A percentile compares a stretch with the other conserved stretches of the same genome.
Conservation (phyloP, 805 yeast genomes). For the Lipomyces spencermartinsiae region DNA sequence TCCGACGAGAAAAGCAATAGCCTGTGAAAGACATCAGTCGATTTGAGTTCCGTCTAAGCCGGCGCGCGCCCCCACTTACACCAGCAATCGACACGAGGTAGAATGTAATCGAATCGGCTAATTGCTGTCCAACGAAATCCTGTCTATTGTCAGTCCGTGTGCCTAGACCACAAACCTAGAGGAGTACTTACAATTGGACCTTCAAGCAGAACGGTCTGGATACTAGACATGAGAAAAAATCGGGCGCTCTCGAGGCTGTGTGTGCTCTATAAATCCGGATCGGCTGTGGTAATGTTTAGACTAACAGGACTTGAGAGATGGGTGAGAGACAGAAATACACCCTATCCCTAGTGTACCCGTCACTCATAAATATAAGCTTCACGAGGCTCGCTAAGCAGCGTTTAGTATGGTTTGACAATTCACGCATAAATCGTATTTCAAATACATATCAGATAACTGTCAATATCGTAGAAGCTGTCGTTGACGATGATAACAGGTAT, state of each 20-base stretch:
- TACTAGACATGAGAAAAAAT: background rate
- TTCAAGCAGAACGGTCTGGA: conserved; percentile 10
- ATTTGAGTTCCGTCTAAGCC: background rate
- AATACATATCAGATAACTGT: too few relatives aligned
- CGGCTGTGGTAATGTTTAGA: background rate
- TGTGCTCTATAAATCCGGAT: background rate
- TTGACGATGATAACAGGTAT: background rate
- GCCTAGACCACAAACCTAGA: background rate
- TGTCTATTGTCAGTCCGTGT: conserved; percentile 5
- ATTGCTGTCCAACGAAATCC: conserved; percentile 62
- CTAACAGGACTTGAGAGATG: background rate
- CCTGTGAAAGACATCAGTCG: conserved; percentile 16
- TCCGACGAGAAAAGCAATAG: conserved; percentile 57
- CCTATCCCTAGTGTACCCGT: background rate
- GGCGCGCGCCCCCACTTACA: conserved; percentile 22
- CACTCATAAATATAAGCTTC: background rate
- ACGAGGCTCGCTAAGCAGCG: background rate
- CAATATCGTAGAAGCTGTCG: background rate
- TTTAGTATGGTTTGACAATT: too few relatives aligned
- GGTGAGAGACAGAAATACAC: background rate
- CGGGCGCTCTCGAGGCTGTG: background rate
- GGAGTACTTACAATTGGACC: conserved; percentile 22
- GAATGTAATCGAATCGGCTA: conserved; percentile 48
- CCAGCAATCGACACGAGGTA: conserved; percentile 46
- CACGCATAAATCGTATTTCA: too few relatives aligned